phyloP scores from a whole-genome alignment of 371 early-diverging fungal species.

The Actinomucor elegans region DNA sequence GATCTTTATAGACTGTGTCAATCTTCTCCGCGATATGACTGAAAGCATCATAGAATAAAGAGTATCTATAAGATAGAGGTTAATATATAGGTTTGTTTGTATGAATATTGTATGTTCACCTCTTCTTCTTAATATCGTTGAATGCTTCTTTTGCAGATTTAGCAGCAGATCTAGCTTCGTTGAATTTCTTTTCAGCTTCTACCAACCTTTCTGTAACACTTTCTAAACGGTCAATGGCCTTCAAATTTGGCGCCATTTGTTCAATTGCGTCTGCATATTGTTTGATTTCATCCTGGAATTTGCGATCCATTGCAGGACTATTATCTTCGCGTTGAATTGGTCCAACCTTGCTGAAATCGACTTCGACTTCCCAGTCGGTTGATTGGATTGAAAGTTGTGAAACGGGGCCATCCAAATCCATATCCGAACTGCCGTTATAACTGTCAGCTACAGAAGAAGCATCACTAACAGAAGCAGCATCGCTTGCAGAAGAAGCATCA shows the following conservation, averaged over 20 bases:
- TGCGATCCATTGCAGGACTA: constrained; percentile 57
- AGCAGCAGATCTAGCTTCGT: constrained; percentile 73
- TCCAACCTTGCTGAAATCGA: constrained; percentile 62
- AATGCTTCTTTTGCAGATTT: constrained; percentile 82
- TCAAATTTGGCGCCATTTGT: constrained; percentile 86
- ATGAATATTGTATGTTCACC: too few relatives aligned
- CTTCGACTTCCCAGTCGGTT: constrained; percentile 53
- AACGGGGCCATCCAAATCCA: constrained; percentile 58
- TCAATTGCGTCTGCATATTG: constrained; percentile 75
- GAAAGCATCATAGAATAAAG: constrained; percentile 87
- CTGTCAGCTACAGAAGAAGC: not conserved
- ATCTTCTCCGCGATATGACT: constrained; percentile 87
- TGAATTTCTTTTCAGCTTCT: constrained; percentile 82
- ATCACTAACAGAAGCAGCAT: not conserved
- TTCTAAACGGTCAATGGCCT: constrained; percentile 83
- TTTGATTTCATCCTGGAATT: constrained; percentile 71
- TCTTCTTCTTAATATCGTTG: constrained; percentile 76
- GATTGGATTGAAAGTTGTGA: constrained; percentile 40
- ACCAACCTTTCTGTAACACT: constrained; percentile 77
- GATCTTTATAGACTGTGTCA: constrained; percentile 93
- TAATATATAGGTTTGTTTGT: not conserved
- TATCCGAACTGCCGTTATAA: constrained; percentile 15
- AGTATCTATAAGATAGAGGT: constrained; percentile 49
- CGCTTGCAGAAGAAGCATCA: not conserved
- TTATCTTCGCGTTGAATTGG: constrained; percentile 50